A percentile compares a stretch with the other conserved stretches of the same genome.
phyloP scores from a whole-genome alignment of 2,329 filamentous ascomycete genomes.

The Pseudogymnoascus sp. region DNA sequence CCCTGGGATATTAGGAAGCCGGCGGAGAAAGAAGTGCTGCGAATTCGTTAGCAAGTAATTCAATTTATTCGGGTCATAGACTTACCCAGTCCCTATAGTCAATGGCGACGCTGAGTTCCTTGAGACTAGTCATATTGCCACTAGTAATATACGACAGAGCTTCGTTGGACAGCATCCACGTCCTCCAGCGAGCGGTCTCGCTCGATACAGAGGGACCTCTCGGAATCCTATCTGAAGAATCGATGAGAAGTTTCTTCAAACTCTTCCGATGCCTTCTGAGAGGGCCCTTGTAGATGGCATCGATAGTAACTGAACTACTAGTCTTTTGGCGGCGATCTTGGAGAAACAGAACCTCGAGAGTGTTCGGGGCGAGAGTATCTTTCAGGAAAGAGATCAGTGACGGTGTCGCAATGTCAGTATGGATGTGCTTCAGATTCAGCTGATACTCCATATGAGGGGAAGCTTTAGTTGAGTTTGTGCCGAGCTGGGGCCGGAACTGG shows the following conservation, averaged over 20 bases:
- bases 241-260: conserved; percentile 64
- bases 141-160: conserved; percentile 66
- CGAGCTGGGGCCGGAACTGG: conserved; percentile 44
- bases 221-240: conserved; percentile 52
- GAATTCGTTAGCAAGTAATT: conserved; percentile 15
- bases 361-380: conserved; percentile 69
- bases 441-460: conserved; percentile 41
- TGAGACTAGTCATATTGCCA: conserved; percentile 62
- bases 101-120: conserved; percentile 63
- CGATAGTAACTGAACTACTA: conserved; percentile 54
- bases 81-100: conserved; percentile 73
- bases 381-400: conserved; percentile 66
- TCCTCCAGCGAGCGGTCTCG: conserved; percentile 46
- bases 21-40: conserved; percentile 70
- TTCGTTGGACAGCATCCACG: conserved; percentile 64
- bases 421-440: conserved; percentile 62
- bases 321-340: conserved; percentile 49
- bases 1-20: conserved; percentile 60
- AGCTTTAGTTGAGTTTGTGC: conserved; percentile 6
- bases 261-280: conserved; percentile 63
- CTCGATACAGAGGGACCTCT: conserved; percentile 28
- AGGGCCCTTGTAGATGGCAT: conserved; percentile 61
- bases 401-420: conserved; percentile 63
- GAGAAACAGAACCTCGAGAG: conserved; percentile 68
- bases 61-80: conserved; percentile 10